Base-by-base conservation (phyloP, 2,329 filamentous ascomycete genomes). In the Colletotrichum karsti region DNA sequence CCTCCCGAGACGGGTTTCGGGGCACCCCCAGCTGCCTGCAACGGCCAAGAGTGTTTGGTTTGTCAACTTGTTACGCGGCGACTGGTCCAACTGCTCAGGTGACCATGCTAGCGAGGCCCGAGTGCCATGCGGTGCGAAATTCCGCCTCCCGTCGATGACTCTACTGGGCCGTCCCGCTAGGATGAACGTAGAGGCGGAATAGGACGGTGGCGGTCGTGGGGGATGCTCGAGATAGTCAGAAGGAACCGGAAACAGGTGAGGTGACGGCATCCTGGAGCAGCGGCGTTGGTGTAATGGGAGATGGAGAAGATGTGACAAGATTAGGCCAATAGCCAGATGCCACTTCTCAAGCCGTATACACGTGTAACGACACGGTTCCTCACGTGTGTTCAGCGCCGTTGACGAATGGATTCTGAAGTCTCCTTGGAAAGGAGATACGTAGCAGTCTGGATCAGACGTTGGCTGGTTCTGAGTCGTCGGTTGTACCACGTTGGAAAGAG, bases 31-130 rank as follows among this genome's bases (percentile, higher is more conserved):
- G 15, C 30, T 24, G 28, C 22, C 55, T 58, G 41, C 55, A 28
- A 26, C 41, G 18, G 55, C 55, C 50, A 39, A 63, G 63, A 22
- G n/a, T 42, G 39, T 67, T 12, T 48, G 60, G 37, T 59, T 65
- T 68, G 58, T 46, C 54, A 65, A 68, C 54, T 68, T 65, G 65
- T 59, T 65, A 65, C 60, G 60, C 53, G 24, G 60, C 51, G 59
- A 57, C 33, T 57, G 60, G 44, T 28, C 60, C 53, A 53, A 63
- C 53, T 65, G 65, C 35, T 33, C 65, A 68, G 60, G 60, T 68
- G 65, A 68, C 60, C 63, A 33, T 12, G 51, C 50, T 24, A 37
- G 60, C 46, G 60, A 67, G 64, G 64, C 33, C 64, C 60, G 51
- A 67, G 64, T 67, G 20, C 63, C 39, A 48, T 26, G 50, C 41